A percentile compares a stretch with the other conserved stretches of the same genome.
Conservation (phyloP, 2,329 filamentous ascomycete genomes). For the Aspergillus udagawae region DNA sequence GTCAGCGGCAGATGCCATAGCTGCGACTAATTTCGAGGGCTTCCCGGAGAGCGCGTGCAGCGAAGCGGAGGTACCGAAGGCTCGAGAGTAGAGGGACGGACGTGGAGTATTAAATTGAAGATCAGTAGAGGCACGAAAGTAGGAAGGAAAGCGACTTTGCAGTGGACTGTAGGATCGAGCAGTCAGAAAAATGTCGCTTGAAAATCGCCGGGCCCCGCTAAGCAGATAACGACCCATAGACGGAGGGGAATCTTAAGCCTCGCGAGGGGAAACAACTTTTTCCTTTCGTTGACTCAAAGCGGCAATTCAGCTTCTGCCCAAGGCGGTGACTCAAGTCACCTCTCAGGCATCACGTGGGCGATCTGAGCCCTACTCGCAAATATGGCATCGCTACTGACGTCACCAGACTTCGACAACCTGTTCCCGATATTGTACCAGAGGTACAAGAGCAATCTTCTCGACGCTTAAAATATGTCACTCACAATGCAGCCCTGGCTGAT, state of each 20-base stretch:
- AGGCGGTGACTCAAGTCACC: slow-evolving; percentile 24
- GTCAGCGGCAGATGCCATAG: slow-evolving; percentile 33
- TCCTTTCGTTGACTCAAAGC: slow-evolving; percentile 26
- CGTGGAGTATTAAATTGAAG: slow-evolving; percentile 1
- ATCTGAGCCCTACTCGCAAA: not conserved
- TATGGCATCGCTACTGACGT: not conserved
- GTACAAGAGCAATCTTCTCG: not conserved
- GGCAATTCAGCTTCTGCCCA: slow-evolving; percentile 15
- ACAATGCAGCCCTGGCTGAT: not conserved
- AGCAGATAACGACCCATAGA: slow-evolving; percentile 38
- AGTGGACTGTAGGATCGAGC: slow-evolving; percentile 13
- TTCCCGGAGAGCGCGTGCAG: slow-evolving; percentile 4
- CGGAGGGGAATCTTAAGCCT: slow-evolving; percentile 15
- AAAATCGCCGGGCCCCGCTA: slow-evolving; percentile 39
- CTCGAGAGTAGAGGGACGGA: slow-evolving; percentile 9
- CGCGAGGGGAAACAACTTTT: slow-evolving; percentile 23
- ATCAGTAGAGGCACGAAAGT: slow-evolving; percentile 6
- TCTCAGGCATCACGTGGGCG: slow-evolving; percentile 11
- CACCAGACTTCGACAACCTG: not conserved
- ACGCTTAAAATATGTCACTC: not conserved
- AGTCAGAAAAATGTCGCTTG: slow-evolving; percentile 24
- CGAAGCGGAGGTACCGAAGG: slow-evolving; percentile 4
- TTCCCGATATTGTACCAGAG: not conserved
- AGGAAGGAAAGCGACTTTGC: slow-evolving; percentile 15
- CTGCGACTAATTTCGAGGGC: slow-evolving; percentile 16